Evolutionary conservation across 2,329 filamentous ascomycete genomes (phyloP).

Genomic region (Colletotrichum karsti): DNA sequence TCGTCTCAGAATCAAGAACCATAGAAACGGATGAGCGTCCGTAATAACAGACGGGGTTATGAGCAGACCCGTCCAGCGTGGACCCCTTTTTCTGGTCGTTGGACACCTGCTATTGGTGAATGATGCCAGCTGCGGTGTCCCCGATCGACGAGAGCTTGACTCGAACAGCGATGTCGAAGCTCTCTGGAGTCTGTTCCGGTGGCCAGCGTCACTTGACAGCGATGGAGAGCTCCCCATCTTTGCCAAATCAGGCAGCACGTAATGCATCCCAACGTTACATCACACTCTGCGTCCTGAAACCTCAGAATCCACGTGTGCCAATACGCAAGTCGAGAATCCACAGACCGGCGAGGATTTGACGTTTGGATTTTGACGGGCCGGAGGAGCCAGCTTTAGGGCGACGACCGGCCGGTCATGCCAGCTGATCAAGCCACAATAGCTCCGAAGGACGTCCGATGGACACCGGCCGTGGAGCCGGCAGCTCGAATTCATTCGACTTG

Average conservation of each 20-base stretch:
- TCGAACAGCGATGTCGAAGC: slow-evolving; percentile 11
- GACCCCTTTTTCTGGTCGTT: not conserved
- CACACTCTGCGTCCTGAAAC: slow-evolving; percentile 15
- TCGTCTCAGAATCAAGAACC: slow-evolving; percentile 1
- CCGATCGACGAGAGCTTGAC: slow-evolving; percentile 22
- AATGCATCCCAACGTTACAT: slow-evolving; percentile 12
- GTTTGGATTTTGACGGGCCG: not conserved
- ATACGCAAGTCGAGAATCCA: not conserved
- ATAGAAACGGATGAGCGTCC: slow-evolving; percentile 20
- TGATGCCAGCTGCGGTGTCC: not conserved
- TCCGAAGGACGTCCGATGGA: slow-evolving; percentile 5
- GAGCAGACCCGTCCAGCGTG: not conserved
- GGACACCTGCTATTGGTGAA: not conserved
- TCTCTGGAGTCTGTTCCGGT: not conserved
- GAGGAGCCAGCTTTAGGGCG: not conserved
- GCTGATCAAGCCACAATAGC: slow-evolving; percentile 6
- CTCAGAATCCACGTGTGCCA: not conserved
- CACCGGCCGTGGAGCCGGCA: not conserved
- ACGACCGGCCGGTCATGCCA: not conserved
- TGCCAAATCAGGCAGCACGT: not conserved
- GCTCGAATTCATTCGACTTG: not conserved
- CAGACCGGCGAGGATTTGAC: not conserved
- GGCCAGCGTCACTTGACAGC: slow-evolving; percentile 1
- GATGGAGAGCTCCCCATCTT: not conserved
- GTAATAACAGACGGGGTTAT: slow-evolving; percentile 11